Conservation (phyloP, 129 eudicot genomes). For the Tagetes erecta region DNA sequence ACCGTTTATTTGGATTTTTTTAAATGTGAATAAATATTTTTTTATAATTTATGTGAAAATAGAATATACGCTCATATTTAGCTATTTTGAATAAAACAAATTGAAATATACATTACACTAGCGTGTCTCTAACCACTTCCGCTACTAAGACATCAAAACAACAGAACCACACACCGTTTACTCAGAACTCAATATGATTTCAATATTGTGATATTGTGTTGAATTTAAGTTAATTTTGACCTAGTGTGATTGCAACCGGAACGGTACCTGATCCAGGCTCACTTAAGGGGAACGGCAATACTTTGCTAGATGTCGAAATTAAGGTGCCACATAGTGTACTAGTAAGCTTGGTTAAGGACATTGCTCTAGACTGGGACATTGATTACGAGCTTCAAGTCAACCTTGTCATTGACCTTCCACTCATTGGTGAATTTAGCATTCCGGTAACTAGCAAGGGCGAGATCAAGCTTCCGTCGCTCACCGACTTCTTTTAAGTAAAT, state of each 20-base stretch:
- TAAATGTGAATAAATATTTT: no score
- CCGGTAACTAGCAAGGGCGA: conserved; percentile 27
- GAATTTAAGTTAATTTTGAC: conserved; percentile 15
- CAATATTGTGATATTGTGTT: neutral
- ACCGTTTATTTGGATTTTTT: no score
- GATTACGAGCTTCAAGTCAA: conserved; percentile 36
- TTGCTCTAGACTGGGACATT: conserved; percentile 38
- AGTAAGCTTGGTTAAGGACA: conserved; percentile 32
- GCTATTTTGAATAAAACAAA: no score
- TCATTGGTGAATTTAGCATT: conserved; percentile 30
- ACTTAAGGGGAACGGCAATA: conserved; percentile 22
- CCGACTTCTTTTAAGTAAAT: conserved; percentile 18
- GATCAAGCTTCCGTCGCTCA: conserved; percentile 39
- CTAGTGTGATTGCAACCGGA: conserved; percentile 34
- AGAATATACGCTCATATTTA: no score
- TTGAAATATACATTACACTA: no score
- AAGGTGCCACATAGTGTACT: conserved; percentile 30
- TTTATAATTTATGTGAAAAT: no score
- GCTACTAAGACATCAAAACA: no score
- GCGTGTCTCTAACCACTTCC: no score
- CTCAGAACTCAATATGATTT: no score
- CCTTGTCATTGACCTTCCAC: conserved; percentile 30
- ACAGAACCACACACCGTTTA: no score
- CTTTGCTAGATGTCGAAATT: conserved; percentile 23
- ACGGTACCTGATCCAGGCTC: conserved; percentile 35